These are phyloP conservation scores for Daldinia eschscholtzii DNA, from an alignment of 2,329 filamentous ascomycete genomes.

Conservation along the genomic window DNA sequence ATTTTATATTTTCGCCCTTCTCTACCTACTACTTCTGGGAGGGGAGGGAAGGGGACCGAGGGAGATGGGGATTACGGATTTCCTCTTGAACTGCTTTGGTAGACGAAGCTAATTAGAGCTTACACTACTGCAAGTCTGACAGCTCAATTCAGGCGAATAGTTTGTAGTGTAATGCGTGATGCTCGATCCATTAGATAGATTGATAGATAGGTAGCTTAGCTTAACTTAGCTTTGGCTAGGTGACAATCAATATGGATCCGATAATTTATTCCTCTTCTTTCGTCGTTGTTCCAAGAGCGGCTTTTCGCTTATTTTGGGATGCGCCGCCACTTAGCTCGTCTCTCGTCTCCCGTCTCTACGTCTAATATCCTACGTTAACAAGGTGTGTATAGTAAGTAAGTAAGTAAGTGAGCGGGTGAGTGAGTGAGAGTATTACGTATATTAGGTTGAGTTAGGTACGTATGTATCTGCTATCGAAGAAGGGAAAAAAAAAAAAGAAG, in stretches of 20 bases:
- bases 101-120: background rate
- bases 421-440: background rate
- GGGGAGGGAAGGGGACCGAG: too few relatives aligned
- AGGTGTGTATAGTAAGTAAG: background rate
- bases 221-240: too few relatives aligned
- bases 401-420: too few relatives aligned
- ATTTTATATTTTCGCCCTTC: background rate
- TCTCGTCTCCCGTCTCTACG: background rate
- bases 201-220: too few relatives aligned
- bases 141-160: background rate
- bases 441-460: background rate
- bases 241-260: background rate
- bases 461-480: background rate
- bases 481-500: too few relatives aligned
- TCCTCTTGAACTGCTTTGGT: background rate
- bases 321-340: background rate
- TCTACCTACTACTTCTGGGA: too few relatives aligned
- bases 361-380: too few relatives aligned
- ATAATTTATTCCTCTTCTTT: background rate
- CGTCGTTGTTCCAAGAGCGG: background rate
- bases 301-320: background rate
- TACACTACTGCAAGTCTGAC: conserved; percentile 4
- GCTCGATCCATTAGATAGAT: too few relatives aligned
- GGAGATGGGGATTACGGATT: background rate
- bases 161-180: background rate